Percentiles rank a stretch among this genome's conserved stretches.
These are phyloP conservation scores for Coemansia sp. DNA, from an alignment of 192 early-diverging fungal genomes.

Conservation along the genomic window DNA sequence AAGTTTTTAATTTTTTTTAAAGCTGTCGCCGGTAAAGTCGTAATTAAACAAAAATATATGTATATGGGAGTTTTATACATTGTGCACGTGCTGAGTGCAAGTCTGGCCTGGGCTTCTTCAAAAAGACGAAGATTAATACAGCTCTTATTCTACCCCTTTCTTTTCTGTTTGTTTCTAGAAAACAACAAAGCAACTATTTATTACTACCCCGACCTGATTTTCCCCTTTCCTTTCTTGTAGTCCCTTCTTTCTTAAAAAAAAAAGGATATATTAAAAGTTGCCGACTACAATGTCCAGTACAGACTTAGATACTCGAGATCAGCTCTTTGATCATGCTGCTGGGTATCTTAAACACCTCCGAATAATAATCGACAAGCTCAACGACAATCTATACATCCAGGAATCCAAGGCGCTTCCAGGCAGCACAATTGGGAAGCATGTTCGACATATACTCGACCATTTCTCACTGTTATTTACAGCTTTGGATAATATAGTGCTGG, in stretches of 20 bases:
- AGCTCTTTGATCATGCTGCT: slow-evolving; percentile 22
- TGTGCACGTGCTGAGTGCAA: too few species aligned
- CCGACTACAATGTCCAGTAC: neutral
- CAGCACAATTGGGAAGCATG: slow-evolving; percentile 59
- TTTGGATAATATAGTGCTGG: neutral
- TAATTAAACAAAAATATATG: too few species aligned
- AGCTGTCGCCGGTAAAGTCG: too few species aligned
- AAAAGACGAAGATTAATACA: too few species aligned
- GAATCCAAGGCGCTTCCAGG: slow-evolving; percentile 41
- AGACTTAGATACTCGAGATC: neutral
- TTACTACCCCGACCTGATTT: neutral
- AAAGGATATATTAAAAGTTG: neutral
- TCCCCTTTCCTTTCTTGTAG: neutral
- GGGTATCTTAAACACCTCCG: slow-evolving; percentile 20
- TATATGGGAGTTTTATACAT: too few species aligned
- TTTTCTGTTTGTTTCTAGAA: neutral
- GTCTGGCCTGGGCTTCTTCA: too few species aligned
- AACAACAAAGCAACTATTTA: too few species aligned
- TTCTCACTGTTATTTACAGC: slow-evolving; percentile 33
- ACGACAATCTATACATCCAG: slow-evolving; percentile 23
- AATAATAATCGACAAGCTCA: slow-evolving; percentile 9
- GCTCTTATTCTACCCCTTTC: neutral
- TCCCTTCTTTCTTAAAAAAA: neutral
- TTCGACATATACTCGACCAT: slow-evolving; percentile 57
- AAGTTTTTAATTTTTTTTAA: too few species aligned